Base-by-base conservation (phyloP, 345 rosid genomes). In the Ceriops zippeliana region DNA sequence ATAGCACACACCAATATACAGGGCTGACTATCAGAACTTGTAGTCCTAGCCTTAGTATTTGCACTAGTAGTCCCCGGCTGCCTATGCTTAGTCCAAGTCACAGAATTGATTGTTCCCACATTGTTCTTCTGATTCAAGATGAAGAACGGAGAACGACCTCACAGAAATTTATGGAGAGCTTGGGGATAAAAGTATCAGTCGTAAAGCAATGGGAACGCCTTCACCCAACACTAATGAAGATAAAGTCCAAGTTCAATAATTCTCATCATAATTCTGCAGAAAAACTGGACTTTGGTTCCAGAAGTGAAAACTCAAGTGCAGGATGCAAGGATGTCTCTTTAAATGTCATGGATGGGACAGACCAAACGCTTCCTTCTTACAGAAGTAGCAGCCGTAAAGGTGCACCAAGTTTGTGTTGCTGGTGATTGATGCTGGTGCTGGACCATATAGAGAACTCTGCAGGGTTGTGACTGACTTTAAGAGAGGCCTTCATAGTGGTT, bases 371-470 rank as follows among this genome's bases (percentile, higher is more conserved):
- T 3, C 76, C 85, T 4, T 65, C 28, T 27, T 63, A n/a, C 31
- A 80, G 51, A 74, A 78, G 68, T 26, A 67, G 58, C 31, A 21
- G 58, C 34, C 15, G 5, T 21, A 46, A 34, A 35, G 74, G 78
- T 31, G 24, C 65, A 19, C 58, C 73, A 20, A 42, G 79, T 56
- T 81, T 70, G 30, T 82, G 2, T 82, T 92, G 56, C 70, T 90
- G 11, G 83, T 90, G 78, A 79, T 92, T 58, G 95, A 90, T 73
- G 83, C 84, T 6, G 70, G 71, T 37, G 65, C 83, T 2, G 95
- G 86, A 62, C 83, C 89, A 2, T 75, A 81, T 58, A 20, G 4
- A 22, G 82, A 85, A 16, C 68, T 90, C 1, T 32, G 28, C 21
- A 62, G 46, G 22, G 65, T 32, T 61, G 84, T 90, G 24, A n/a